Evolutionary conservation across 148 eudicot species (phyloP).

Genomic region (Amaranthus cruentus): DNA sequence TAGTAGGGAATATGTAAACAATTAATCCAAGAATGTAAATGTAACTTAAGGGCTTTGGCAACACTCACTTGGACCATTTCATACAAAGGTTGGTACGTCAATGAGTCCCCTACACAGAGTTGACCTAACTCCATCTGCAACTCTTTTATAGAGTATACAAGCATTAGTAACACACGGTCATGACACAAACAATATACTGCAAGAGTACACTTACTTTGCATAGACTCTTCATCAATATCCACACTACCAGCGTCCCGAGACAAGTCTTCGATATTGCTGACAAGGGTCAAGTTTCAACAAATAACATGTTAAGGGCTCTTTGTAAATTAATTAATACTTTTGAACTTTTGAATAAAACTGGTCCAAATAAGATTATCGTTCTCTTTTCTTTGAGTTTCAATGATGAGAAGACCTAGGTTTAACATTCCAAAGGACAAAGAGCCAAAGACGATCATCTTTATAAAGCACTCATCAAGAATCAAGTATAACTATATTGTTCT

Average conservation of each 20-base stretch:
- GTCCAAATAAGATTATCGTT: background rate
- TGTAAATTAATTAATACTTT: background rate
- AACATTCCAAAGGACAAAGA: background rate
- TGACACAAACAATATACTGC: background rate
- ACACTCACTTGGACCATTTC: slow-evolving; percentile 72
- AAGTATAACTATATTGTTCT: background rate
- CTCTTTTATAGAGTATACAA: slow-evolving; percentile 44
- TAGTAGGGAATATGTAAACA: slow-evolving; percentile 4
- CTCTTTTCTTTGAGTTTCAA: background rate
- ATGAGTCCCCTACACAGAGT: slow-evolving; percentile 39
- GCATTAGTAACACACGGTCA: slow-evolving; percentile 20
- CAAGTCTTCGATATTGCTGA: slow-evolving; percentile 94
- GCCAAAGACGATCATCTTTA: background rate
- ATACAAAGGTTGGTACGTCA: slow-evolving; percentile 65
- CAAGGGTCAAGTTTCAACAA: slow-evolving; percentile 23
- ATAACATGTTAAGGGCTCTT: slow-evolving; percentile 3
- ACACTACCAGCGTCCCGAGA: slow-evolving; percentile 90
- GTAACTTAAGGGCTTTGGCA: background rate
- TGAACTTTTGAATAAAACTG: too few relatives aligned
- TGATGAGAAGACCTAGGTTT: background rate
- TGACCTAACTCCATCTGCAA: slow-evolving; percentile 73
- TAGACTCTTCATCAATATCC: slow-evolving; percentile 68
- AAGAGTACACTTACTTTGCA: slow-evolving; percentile 56
- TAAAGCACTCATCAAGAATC: background rate
- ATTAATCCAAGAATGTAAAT: background rate